Conservation (phyloP, 228 moss, liverwort and hornwort species). For the Sphagnum fallax region DNA sequence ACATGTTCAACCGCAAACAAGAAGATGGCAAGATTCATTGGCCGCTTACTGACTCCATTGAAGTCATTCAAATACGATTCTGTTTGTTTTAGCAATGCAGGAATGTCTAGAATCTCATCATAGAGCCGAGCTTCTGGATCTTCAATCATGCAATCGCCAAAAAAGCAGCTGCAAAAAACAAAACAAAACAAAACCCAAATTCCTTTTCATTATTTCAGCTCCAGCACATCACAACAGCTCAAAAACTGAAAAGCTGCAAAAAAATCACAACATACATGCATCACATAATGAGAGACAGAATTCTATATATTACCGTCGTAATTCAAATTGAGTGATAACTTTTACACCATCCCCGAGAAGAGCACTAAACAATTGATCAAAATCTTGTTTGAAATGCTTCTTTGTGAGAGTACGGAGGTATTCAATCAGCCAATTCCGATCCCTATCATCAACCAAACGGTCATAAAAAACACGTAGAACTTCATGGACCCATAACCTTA, state of each 20-base stretch:
- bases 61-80: constrained; percentile 72
- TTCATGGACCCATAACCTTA: constrained; percentile 83
- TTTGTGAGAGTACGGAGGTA: constrained; percentile 32
- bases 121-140: constrained; percentile 81
- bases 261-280: background rate
- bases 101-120: constrained; percentile 57
- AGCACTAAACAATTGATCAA: constrained; percentile 55
- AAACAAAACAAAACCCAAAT: background rate
- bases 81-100: constrained; percentile 39
- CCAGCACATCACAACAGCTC: background rate
- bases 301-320: constrained; percentile 43
- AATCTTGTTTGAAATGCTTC: constrained; percentile 56
- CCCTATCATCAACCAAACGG: constrained; percentile 71
- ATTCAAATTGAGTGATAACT: constrained; percentile 50
- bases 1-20: constrained; percentile 86
- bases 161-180: constrained; percentile 36
- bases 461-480: constrained; percentile 84
- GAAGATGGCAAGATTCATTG: constrained; percentile 91
- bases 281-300: background rate
- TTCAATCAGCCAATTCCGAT: constrained; percentile 73
- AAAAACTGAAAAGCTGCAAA: too few relatives aligned
- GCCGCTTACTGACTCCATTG: constrained; percentile 84
- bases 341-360: constrained; percentile 17
- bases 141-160: constrained; percentile 85
- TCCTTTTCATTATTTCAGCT: background rate